A percentile compares a stretch with the other conserved stretches of the same genome.
Conservation (phyloP, 179 eudicot species). For the Corrigiola litoralis region DNA sequence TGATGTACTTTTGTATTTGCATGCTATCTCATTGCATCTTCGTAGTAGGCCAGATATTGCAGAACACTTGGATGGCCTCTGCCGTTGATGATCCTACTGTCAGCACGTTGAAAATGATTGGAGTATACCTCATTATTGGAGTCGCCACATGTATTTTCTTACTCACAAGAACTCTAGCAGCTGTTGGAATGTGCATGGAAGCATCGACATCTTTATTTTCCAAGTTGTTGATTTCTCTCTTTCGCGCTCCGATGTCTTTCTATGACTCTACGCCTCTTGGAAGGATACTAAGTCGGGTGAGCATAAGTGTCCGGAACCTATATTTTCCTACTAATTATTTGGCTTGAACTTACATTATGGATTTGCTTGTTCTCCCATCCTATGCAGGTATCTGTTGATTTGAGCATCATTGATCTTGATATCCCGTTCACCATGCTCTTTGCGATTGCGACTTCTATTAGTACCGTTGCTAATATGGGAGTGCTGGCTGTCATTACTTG, state of each 20-base stretch:
- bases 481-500: constrained; percentile 66
- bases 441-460: constrained; percentile 43
- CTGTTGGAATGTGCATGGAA: constrained; percentile 44
- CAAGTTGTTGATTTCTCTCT: constrained; percentile 52
- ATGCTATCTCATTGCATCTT: constrained; percentile 39
- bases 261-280: constrained; percentile 62
- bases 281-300: constrained; percentile 56
- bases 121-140: constrained; percentile 53
- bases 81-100: constrained; percentile 44
- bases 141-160: constrained; percentile 27
- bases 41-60: constrained; percentile 38
- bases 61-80: constrained; percentile 76
- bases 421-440: constrained; percentile 44
- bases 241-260: constrained; percentile 65
- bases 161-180: constrained; percentile 36
- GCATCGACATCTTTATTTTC: constrained; percentile 62
- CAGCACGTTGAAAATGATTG: constrained; percentile 37
- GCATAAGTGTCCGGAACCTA: background rate
- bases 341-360: too few species aligned
- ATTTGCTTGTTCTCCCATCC: background rate
- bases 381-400: too few species aligned
- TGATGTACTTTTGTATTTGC: constrained; percentile 41
- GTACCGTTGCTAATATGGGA: constrained; percentile 43
- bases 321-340: background rate
- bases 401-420: too few species aligned